Conservation (phyloP, 1,284 basidiomycete genomes). For the Phylloporus sp. region DNA sequence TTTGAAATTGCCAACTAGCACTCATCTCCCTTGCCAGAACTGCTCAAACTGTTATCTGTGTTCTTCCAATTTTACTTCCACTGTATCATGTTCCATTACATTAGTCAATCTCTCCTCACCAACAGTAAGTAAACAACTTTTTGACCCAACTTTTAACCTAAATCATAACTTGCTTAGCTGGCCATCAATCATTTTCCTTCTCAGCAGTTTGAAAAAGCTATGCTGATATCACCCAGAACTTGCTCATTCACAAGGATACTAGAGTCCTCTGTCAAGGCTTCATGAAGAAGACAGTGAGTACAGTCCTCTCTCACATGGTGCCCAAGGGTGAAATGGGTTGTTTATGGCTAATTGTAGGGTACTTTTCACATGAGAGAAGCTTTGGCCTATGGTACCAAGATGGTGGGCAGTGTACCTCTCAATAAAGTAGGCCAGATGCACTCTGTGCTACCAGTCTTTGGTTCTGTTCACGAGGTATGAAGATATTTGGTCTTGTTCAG, state of each 20-base stretch:
- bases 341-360: slow-evolving; percentile 56
- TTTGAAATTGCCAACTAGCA: background rate
- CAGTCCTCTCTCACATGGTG: background rate
- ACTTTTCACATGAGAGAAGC: slow-evolving; percentile 98
- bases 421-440: slow-evolving; percentile 98
- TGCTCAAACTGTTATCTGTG: too few relatives aligned
- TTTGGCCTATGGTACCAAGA: slow-evolving; percentile 92
- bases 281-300: slow-evolving; percentile 93
- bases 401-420: slow-evolving; percentile 98
- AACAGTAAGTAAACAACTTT: slow-evolving; percentile 45
- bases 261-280: slow-evolving; percentile 94
- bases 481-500: background rate
- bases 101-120: slow-evolving; percentile 57
- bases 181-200: slow-evolving; percentile 79
- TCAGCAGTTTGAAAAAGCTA: slow-evolving; percentile 77
- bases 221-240: slow-evolving; percentile 90
- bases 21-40: too few relatives aligned
- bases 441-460: slow-evolving; percentile 95
- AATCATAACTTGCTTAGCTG: slow-evolving; percentile 43
- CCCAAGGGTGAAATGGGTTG: background rate
- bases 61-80: slow-evolving; percentile 14
- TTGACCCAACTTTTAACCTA: background rate
- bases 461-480: slow-evolving; percentile 86
- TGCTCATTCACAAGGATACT: slow-evolving; percentile 94
- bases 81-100: slow-evolving; percentile 55